Percentiles rank a stretch among this genome's conserved stretches.
Conservation (phyloP, 192 early-diverging fungal species). For the Backusella circina region DNA sequence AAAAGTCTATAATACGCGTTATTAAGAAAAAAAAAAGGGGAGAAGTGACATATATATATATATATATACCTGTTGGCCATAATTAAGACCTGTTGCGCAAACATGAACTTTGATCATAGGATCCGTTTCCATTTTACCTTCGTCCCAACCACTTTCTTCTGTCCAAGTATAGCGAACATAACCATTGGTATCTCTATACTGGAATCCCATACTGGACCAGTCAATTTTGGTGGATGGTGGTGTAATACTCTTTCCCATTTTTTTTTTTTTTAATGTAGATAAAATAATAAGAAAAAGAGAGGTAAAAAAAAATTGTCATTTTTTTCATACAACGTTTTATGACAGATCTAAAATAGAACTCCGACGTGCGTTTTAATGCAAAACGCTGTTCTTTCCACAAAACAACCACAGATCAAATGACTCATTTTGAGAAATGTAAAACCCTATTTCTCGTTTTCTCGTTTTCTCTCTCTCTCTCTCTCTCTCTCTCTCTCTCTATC, state of each 20-base stretch:
- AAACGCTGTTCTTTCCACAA: neutral
- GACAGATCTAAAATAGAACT: neutral
- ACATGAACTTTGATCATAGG: conserved; percentile 59
- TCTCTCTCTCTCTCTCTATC: neutral
- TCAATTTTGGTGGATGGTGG: conserved; percentile 46
- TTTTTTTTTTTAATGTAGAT: neutral
- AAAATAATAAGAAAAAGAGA: neutral
- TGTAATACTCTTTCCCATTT: neutral
- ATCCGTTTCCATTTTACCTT: conserved; percentile 49
- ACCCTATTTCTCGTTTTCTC: neutral
- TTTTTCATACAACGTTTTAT: too few species aligned
- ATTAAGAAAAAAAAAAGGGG: neutral
- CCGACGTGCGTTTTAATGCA: neutral
- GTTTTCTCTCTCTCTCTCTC: neutral
- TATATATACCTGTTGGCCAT: conserved; percentile 61
- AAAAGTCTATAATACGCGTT: conserved; percentile 47
- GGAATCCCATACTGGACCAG: conserved; percentile 66
- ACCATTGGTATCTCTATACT: conserved; percentile 58
- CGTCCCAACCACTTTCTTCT: conserved; percentile 55
- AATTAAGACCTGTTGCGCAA: conserved; percentile 65
- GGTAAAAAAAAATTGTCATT: neutral
- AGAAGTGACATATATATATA: neutral
- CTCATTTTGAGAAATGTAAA: neutral
- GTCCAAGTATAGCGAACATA: conserved; percentile 61
- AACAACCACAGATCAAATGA: neutral